Percentiles rank a stretch among this genome's conserved stretches.
These are phyloP conservation scores for Ottelia alismoides DNA, from an alignment of 106 monocot genomes.

Conservation along the genomic window DNA sequence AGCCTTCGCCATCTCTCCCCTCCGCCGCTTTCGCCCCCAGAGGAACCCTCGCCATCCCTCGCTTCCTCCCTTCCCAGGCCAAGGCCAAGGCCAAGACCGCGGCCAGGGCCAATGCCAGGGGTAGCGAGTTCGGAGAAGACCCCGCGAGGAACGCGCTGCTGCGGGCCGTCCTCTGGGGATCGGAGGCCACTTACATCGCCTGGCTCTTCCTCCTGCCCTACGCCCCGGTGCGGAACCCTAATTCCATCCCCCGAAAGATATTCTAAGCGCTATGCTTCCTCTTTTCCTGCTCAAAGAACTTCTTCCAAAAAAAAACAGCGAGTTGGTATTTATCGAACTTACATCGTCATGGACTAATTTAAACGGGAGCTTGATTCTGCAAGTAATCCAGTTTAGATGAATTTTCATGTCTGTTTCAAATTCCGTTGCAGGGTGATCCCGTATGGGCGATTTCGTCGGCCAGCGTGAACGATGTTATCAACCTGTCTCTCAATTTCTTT, in stretches of 20 bases:
- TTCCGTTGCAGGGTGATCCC: slow-evolving; percentile 71
- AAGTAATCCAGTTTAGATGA: neutral
- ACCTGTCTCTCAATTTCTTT: slow-evolving; percentile 91
- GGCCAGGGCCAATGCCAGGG: too few relatives aligned
- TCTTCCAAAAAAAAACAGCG: too few relatives aligned
- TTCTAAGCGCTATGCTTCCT: neutral
- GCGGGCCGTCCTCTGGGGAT: slow-evolving; percentile 56
- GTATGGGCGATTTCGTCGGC: slow-evolving; percentile 63
- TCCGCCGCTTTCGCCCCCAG: too few relatives aligned
- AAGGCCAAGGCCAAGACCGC: too few relatives aligned
- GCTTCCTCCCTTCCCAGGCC: too few relatives aligned
- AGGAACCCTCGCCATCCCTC: too few relatives aligned
- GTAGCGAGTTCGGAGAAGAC: too few relatives aligned
- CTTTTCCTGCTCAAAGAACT: too few relatives aligned
- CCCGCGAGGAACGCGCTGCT: neutral
- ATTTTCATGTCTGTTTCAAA: neutral
- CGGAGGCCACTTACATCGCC: slow-evolving; percentile 64
- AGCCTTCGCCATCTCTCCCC: too few relatives aligned
- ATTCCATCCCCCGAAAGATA: neutral
- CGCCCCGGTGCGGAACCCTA: slow-evolving; percentile 40
- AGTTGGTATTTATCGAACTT: too few relatives aligned
- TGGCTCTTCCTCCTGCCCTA: slow-evolving; percentile 94
- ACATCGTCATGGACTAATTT: too few relatives aligned
- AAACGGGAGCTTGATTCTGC: too few relatives aligned
- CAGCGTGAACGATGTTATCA: slow-evolving; percentile 57